Evolutionary conservation across 148 eudicot genomes (phyloP).

Genomic region (Vaccinium vitisidaea): DNA sequence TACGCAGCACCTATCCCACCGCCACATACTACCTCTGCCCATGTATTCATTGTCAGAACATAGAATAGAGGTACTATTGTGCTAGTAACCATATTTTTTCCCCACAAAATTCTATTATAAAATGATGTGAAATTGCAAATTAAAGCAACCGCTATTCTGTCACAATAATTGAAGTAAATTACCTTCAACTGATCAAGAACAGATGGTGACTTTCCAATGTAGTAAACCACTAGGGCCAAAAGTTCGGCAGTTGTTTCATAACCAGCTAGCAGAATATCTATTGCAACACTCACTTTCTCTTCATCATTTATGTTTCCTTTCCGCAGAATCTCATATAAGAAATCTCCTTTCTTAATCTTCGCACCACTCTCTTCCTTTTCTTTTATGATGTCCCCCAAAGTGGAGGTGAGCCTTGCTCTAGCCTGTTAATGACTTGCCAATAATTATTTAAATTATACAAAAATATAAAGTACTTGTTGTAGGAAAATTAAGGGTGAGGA

Average conservation of each 20-base stretch:
- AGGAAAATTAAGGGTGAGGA: background rate
- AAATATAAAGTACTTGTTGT: no score
- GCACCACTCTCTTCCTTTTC: constrained; percentile 24
- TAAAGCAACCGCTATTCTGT: no score
- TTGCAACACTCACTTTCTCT: constrained; percentile 35
- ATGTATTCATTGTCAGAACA: no score
- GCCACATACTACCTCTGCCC: no score
- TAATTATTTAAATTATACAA: no score
- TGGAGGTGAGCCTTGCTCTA: constrained; percentile 37
- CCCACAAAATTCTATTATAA: no score
- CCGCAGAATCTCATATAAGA: constrained; percentile 25
- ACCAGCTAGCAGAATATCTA: constrained; percentile 57
- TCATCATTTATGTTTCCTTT: background rate
- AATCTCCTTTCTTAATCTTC: constrained; percentile 23
- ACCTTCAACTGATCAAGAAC: constrained; percentile 42
- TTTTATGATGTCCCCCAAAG: constrained; percentile 31
- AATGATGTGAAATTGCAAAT: no score
- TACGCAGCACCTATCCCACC: no score
- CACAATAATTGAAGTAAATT: background rate
- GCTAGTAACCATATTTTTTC: no score
- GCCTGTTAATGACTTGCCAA: constrained; percentile 28
- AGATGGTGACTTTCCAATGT: constrained; percentile 28
- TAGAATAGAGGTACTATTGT: no score
- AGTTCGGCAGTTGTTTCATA: constrained; percentile 67
- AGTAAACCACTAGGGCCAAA: constrained; percentile 42